phyloP scores from a whole-genome alignment of 1,284 basidiomycete genomes.

The Butyriboletus appendiculatus region DNA sequence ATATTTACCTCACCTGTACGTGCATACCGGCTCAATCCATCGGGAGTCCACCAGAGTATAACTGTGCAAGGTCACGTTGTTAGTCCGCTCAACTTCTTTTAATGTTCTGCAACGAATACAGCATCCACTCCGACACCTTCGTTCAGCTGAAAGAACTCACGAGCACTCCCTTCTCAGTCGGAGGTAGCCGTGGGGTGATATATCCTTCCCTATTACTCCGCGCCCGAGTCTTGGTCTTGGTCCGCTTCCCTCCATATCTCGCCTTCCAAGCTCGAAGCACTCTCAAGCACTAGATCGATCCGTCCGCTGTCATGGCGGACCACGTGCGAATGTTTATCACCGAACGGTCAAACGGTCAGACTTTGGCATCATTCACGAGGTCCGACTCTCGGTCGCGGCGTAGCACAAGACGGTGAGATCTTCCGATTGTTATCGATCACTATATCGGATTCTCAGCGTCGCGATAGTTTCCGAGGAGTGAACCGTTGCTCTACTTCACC shows the following conservation, averaged over 20 bases:
- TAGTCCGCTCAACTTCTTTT: slow-evolving; percentile 44
- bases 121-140: slow-evolving; percentile 46
- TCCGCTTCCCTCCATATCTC: slow-evolving; percentile 41
- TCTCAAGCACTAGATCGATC: slow-evolving; percentile 39
- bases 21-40: slow-evolving; percentile 41
- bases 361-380: slow-evolving; percentile 50
- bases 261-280: slow-evolving; percentile 38
- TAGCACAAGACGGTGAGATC: slow-evolving; percentile 39
- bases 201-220: slow-evolving; percentile 4
- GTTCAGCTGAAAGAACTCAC: slow-evolving; percentile 40
- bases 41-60: slow-evolving; percentile 3
- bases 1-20: slow-evolving; percentile 50
- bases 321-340: slow-evolving; percentile 20
- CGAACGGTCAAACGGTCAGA: slow-evolving; percentile 40
- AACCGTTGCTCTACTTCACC: slow-evolving; percentile 32
- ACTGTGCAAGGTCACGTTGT: slow-evolving; percentile 29
- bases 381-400: slow-evolving; percentile 45
- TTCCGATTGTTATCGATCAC: slow-evolving; percentile 44
- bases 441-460: slow-evolving; percentile 43
- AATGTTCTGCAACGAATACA: slow-evolving; percentile 58
- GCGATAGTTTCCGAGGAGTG: slow-evolving; percentile 25
- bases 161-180: slow-evolving; percentile 36
- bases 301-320: slow-evolving; percentile 27
- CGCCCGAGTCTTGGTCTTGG: slow-evolving; percentile 13
- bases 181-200: slow-evolving; percentile 7